Evolutionary conservation across 2,329 filamentous ascomycete genomes (phyloP).

Genomic region (Tolypocladium endophyticum): DNA sequence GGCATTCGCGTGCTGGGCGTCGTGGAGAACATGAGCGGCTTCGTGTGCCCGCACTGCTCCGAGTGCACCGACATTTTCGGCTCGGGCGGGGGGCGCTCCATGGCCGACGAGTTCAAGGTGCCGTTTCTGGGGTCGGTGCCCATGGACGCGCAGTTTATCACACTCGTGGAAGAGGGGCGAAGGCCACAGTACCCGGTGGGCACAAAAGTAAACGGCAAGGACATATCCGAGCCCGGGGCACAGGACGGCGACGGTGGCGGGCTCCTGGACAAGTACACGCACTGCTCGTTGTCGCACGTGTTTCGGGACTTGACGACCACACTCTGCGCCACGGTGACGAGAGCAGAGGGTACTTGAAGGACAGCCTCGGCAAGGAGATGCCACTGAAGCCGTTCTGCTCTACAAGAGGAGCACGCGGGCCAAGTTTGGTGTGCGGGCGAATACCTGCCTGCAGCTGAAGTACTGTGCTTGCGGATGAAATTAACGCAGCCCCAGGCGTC

Average conservation of each 20-base stretch:
- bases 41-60: conserved; percentile 67
- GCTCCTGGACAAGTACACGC: conserved; percentile 61
- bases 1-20: conserved; percentile 73
- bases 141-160: conserved; percentile 86
- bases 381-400: not conserved
- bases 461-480: not conserved
- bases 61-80: conserved; percentile 93
- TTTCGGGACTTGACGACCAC: conserved; percentile 52
- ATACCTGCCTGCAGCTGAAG: not conserved
- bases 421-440: not conserved
- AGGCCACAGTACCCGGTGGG: conserved; percentile 59
- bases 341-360: not conserved
- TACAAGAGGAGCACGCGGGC: not conserved
- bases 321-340: not conserved
- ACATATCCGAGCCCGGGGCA: conserved; percentile 24
- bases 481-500: not conserved
- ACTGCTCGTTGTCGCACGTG: conserved; percentile 59
- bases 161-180: conserved; percentile 66
- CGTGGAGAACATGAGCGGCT: conserved; percentile 93
- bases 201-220: conserved; percentile 48
- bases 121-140: conserved; percentile 79
- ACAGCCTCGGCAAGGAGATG: not conserved
- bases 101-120: conserved; percentile 79
- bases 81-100: conserved; percentile 77
- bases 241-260: conserved; percentile 5